Base-by-base conservation (phyloP, 2,329 filamentous ascomycete species). In the Sporothrix globosa region DNA sequence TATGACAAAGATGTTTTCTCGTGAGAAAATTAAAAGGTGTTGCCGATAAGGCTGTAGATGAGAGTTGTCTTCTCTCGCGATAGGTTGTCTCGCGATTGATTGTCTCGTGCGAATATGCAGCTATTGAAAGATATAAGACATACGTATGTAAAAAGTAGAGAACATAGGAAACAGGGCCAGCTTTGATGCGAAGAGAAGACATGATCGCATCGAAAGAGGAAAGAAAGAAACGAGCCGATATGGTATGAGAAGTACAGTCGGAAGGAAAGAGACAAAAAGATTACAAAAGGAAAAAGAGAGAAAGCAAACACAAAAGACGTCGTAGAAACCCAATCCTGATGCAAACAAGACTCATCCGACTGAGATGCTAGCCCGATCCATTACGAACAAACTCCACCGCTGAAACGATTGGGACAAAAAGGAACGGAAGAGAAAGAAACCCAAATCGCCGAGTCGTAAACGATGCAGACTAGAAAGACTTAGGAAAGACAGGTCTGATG, bases 351-450 rank as follows among this genome's bases (percentile, higher is more conserved):
- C 61, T 2, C 44, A 21, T 65, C 61, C 44, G 61, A 65, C 44
- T 34, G 46, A 50, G 41, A 48, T 65, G 46, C 46, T 50, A 13
- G 41, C 24, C 61, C 34, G 27, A 63, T 41, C 60, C 60, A 61
- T 27, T 58, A 39, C 54, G n/a, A 58, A 34, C 3, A 27, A 58
- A 63, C 58, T 63, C 58, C 58, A 17, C 58, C n/a, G 39, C 58
- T 46, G 21, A 46, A 46, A 27, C 10, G n/a, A 48, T n/a, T n/a
- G n/a, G n/a, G n/a, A n/a, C n/a, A 14, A 2, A 48, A 27, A 50
- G 24, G 11, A 63, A 63, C 54, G 54, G 13, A 44, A 14, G 41
- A 14, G 41, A 44, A 14, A 2, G 10, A 14, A 44, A 44, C 3
- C 11, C 11, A 13, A 17, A 44, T 17, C 41, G 41, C 34, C 53